A percentile compares a stretch with the other conserved stretches of the same genome.
These are phyloP conservation scores for Coccomyxa sp. DNA, from an alignment of 139 green algal species.

Conservation along the genomic window DNA sequence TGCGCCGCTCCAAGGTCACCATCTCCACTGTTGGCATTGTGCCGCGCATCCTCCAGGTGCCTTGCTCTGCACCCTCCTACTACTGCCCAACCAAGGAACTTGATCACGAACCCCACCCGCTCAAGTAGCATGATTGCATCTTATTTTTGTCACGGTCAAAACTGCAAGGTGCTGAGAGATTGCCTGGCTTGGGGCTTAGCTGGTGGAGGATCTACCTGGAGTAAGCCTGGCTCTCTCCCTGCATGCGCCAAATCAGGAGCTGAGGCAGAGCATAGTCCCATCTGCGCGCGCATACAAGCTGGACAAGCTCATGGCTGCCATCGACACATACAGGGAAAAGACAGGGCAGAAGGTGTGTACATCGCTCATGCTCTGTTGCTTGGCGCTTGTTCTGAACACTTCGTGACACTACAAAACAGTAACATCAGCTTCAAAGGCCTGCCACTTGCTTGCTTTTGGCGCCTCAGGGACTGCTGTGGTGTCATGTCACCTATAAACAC, in stretches of 20 bases:
- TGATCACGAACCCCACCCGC: neutral
- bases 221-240: slow-evolving; percentile 90
- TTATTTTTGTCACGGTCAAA: neutral
- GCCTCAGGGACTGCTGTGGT: too few species aligned
- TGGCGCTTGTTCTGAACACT: too few species aligned
- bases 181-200: slow-evolving; percentile 17
- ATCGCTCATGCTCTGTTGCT: neutral
- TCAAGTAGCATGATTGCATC: too few species aligned
- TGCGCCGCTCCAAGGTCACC: slow-evolving; percentile 51
- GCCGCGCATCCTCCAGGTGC: slow-evolving; percentile 44
- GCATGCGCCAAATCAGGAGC: slow-evolving; percentile 85
- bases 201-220: slow-evolving; percentile 76
- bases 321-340: slow-evolving; percentile 67
- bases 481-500: too few species aligned
- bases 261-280: slow-evolving; percentile 84
- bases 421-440: too few species aligned
- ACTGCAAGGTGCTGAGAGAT: neutral
- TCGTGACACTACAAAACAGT: too few species aligned
- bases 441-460: too few species aligned
- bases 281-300: slow-evolving; percentile 83
- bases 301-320: slow-evolving; percentile 68
- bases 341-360: slow-evolving; percentile 20
- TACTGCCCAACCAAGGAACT: neutral
- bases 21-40: slow-evolving; percentile 78
- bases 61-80: neutral